phyloP scores from a whole-genome alignment of 495 filamentous ascomycete genomes.

The Lasiosphaeria miniovina region DNA sequence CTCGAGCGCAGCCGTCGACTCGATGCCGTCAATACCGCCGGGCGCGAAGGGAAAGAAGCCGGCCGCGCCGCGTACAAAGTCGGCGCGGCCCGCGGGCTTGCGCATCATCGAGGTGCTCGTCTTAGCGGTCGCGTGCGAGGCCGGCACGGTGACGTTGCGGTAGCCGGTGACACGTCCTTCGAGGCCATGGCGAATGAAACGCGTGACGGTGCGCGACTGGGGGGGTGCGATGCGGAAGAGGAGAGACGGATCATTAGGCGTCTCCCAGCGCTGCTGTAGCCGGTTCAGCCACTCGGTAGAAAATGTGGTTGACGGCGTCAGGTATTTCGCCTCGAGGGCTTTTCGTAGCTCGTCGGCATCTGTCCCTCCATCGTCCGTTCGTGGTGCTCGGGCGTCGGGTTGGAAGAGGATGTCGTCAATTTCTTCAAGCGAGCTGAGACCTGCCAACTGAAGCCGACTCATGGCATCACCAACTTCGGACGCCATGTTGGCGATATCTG shows the following conservation, averaged over 20 bases:
- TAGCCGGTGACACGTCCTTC: slow-evolving; percentile 94
- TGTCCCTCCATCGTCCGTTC: slow-evolving; percentile 34
- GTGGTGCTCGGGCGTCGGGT: slow-evolving; percentile 55
- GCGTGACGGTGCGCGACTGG: slow-evolving; percentile 86
- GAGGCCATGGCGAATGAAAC: slow-evolving; percentile 87
- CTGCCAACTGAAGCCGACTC: slow-evolving; percentile 36
- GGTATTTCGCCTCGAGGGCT: slow-evolving; percentile 71
- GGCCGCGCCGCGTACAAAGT: slow-evolving; percentile 92
- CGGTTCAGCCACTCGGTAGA: slow-evolving; percentile 79
- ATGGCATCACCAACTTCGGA: slow-evolving; percentile 40
- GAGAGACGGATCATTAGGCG: slow-evolving; percentile 67
- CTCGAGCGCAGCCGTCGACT: slow-evolving; percentile 73
- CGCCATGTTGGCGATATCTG: slow-evolving; percentile 30
- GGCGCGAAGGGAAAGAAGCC: slow-evolving; percentile 96
- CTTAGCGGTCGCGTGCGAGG: slow-evolving; percentile 87
- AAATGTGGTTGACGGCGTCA: slow-evolving; percentile 75
- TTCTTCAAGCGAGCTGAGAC: slow-evolving; percentile 24
- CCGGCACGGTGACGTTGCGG: slow-evolving; percentile 89
- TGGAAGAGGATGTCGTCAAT: slow-evolving; percentile 60
- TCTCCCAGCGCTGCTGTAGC: slow-evolving; percentile 89
- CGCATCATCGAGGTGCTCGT: slow-evolving; percentile 89
- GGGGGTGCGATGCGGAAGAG: slow-evolving; percentile 86
- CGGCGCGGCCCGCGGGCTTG: slow-evolving; percentile 81
- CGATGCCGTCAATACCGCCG: slow-evolving; percentile 84
- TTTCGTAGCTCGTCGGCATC: slow-evolving; percentile 57